Conservation (phyloP, 208 protist species). For the Leishmania martiniquensis region DNA sequence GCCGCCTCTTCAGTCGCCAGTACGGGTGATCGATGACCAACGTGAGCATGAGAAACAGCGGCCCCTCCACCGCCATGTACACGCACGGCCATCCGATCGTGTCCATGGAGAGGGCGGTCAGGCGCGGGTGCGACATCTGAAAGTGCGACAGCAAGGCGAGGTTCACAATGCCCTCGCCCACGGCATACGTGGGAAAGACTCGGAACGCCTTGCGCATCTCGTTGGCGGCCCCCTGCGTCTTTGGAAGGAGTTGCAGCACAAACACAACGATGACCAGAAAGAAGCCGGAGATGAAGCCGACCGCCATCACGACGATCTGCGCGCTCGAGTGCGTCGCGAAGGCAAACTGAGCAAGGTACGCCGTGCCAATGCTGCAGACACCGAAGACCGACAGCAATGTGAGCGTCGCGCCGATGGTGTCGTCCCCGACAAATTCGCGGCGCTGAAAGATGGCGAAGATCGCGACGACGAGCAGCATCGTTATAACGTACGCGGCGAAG, state of each 20-base stretch:
- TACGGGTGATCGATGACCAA: slow-evolving; percentile 45
- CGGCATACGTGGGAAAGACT: slow-evolving; percentile 51
- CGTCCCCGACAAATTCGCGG: slow-evolving; percentile 35
- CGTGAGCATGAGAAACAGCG: slow-evolving; percentile 34
- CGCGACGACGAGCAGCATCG: slow-evolving; percentile 29
- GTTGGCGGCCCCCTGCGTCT: slow-evolving; percentile 25
- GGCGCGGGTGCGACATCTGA: background rate
- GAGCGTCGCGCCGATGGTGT: slow-evolving; percentile 26
- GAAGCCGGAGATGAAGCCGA: slow-evolving; percentile 59
- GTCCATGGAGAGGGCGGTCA: slow-evolving; percentile 25
- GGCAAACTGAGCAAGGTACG: slow-evolving; percentile 47
- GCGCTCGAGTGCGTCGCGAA: slow-evolving; percentile 54
- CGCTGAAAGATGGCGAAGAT: slow-evolving; percentile 47
- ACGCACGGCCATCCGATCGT: slow-evolving; percentile 26
- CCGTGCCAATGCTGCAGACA: slow-evolving; percentile 22
- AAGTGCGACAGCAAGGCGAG: slow-evolving; percentile 27
- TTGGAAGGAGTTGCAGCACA: slow-evolving; percentile 34
- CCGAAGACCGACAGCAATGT: slow-evolving; percentile 43
- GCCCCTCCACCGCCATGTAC: slow-evolving; percentile 51
- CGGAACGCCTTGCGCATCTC: slow-evolving; percentile 41
- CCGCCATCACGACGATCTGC: slow-evolving; percentile 43
- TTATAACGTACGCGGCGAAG: slow-evolving; percentile 36
- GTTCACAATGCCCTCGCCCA: slow-evolving; percentile 62
- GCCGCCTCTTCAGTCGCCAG: slow-evolving; percentile 13
- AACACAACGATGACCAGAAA: slow-evolving; percentile 45